Base-by-base conservation (phyloP, 108 stramenopile genomes). In the Poteriospumella lacustris region DNA sequence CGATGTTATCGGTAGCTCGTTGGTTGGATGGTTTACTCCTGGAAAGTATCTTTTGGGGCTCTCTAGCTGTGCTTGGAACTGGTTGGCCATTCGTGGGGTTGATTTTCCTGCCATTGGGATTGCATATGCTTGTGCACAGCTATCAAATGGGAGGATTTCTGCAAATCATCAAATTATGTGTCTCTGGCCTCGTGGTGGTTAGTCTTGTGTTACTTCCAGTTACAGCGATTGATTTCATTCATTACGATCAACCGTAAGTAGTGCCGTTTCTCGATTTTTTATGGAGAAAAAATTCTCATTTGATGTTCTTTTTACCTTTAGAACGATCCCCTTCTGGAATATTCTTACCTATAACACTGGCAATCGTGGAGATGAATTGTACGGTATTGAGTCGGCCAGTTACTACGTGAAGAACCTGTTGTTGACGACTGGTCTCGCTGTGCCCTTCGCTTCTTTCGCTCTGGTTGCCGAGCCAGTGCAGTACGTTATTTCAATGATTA, bases 71-170 rank as follows among this genome's bases (percentile, higher is more conserved):
- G 0, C 58, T 95, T 40, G 87, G 85, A 15, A 82, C 91, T 19
- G 95, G 96, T 39, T 99, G 98, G 98, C 98, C 98, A 15, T 99
- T 99, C 83, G 94, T 91, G 9, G 96, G 90, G 0, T 78, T 94
- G 42, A 75, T 97, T 40, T 95, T 96, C 86, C 83, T 96, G 28
- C 91, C 96, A 15, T 79, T 92, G 29, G 95, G 93, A 39, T 56
- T 94, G 33, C 80, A 85, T 77, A 82, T 93, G 60, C 69, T 94
- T 36, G 5, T 3, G 60, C 9, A 3, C 36, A 3, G 31, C 9
- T 64, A 64, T 33, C 15, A 19, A 33, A 64, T 12, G 5, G 24
- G 15, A 34, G 60, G 60, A 34, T 34, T 64, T 34, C 3, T 31
- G 28, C 5, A 19, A 31, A 24, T 64, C 36, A 31, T 64, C 60